phyloP scores from a whole-genome alignment of 495 filamentous ascomycete genomes.

The Penicillium coffeae region DNA sequence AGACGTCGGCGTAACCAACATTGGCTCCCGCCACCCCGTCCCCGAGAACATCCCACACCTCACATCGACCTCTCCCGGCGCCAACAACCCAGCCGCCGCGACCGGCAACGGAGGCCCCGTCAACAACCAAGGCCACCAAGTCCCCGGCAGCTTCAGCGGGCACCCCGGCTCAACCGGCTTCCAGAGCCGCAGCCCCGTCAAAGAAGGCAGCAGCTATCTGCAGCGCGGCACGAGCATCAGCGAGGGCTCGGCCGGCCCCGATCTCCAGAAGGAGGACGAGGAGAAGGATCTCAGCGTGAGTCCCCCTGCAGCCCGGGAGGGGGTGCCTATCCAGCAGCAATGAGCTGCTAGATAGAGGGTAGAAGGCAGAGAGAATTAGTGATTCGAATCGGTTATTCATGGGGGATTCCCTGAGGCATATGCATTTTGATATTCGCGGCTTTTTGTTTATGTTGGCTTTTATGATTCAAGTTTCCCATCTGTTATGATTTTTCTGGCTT shows the following conservation, averaged over 20 bases:
- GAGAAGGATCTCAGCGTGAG: slow-evolving; percentile 37
- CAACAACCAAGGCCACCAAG: slow-evolving; percentile 38
- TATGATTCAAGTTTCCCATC: not conserved
- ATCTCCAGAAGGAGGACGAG: slow-evolving; percentile 27
- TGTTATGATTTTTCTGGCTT: slow-evolving; percentile 3
- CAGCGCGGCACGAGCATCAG: slow-evolving; percentile 72
- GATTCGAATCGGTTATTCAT: slow-evolving; percentile 10
- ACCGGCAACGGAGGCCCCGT: slow-evolving; percentile 39
- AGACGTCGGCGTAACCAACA: slow-evolving; percentile 86
- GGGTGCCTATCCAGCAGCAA: slow-evolving; percentile 61
- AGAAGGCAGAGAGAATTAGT: not conserved
- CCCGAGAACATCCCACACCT: slow-evolving; percentile 96
- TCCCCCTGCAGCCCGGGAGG: slow-evolving; percentile 49
- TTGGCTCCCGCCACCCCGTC: slow-evolving; percentile 89
- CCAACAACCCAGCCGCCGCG: slow-evolving; percentile 36
- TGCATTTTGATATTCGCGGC: slow-evolving; percentile 4
- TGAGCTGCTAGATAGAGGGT: not conserved
- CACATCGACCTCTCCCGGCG: slow-evolving; percentile 65
- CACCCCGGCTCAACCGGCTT: slow-evolving; percentile 47
- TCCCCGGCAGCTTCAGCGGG: slow-evolving; percentile 45
- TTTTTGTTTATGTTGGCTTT: slow-evolving; percentile 5
- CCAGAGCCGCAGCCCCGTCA: slow-evolving; percentile 73
- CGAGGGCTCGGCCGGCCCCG: slow-evolving; percentile 49
- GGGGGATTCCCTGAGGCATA: slow-evolving; percentile 3
- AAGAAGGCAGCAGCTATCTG: slow-evolving; percentile 81